Evolutionary conservation across 768 basidiomycete species (phyloP).

Genomic region (Clitopilus passeckerianus): DNA sequence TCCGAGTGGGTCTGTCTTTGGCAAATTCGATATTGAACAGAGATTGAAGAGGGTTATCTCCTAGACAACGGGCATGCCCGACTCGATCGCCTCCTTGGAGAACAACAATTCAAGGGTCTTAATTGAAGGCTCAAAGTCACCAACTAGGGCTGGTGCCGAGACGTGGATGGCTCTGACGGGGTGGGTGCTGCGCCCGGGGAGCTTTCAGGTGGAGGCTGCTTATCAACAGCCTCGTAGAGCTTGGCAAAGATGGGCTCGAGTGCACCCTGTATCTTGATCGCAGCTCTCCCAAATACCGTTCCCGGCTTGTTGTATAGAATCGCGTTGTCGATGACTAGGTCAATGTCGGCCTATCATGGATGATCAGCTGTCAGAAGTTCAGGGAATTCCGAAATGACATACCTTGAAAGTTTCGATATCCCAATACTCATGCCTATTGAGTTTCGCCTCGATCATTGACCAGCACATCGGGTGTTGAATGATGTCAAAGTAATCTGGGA

Average conservation of each 20-base stretch:
- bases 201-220: not conserved
- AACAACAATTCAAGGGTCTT: slow-evolving; percentile 51
- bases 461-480: slow-evolving; percentile 89
- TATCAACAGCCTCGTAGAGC: slow-evolving; percentile 25
- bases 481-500: slow-evolving; percentile 89
- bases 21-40: slow-evolving; percentile 68
- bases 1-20: slow-evolving; percentile 44
- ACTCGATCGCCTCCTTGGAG: slow-evolving; percentile 46
- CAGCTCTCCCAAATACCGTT: slow-evolving; percentile 66
- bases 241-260: slow-evolving; percentile 35
- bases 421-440: slow-evolving; percentile 82
- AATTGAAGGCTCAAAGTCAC: slow-evolving; percentile 73
- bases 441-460: slow-evolving; percentile 71
- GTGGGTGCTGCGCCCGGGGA: not conserved
- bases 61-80: slow-evolving; percentile 51
- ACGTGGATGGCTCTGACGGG: not conserved
- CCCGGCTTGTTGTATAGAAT: slow-evolving; percentile 78
- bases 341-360: slow-evolving; percentile 62
- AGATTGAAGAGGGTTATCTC: slow-evolving; percentile 55
- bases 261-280: slow-evolving; percentile 50
- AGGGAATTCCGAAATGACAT: slow-evolving; percentile 6
- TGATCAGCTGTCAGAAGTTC: not conserved
- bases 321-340: slow-evolving; percentile 83
- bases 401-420: slow-evolving; percentile 73
- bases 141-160: slow-evolving; percentile 29